Evolutionary conservation across 306 rosid species (phyloP), one percentile per base, ranked within the genome.

Genomic region (Dalbergia cochinchinensis): DNA sequence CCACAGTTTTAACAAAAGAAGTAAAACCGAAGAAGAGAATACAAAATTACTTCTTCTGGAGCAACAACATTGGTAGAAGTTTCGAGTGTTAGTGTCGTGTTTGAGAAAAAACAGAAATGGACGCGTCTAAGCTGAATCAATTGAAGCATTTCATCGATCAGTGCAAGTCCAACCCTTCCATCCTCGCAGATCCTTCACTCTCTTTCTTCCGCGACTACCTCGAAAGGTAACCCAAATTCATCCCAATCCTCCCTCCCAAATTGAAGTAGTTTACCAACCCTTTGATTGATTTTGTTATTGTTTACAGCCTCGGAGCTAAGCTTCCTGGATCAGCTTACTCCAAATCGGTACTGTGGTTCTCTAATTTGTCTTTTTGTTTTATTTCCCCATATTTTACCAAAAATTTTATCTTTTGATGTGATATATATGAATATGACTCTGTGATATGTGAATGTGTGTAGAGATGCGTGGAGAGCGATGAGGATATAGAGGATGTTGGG

Each of bases 141-240:
- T 64, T 93, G 87, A 90, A 85, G 93, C 89, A 72, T 54, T 93
- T 93, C 90, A 51, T 91, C 84, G 91, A 90, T 55, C 91, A 88
- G 90, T 86, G 90, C 83, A 90, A 93, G 87, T 83, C 98, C 80
- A 60, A 88, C 62, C 98, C 98, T 74, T 90, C 93, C 22, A 5
- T 84, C 22, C 97, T 93, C 83, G 54, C 63, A 78, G 97, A 93
- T 68, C 98, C 97, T 73, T 85, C 97, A 31, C 97, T 93, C 42
- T 91, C 92, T 18, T 93, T 93, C 88, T 93, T 93, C 94, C 97
- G 98, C 79, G 98, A 93, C 12, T 93, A 90, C 54, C 88, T 93
- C 55, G 89, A 91, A 59, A 93, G 97, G 98, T 91, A 58, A 61
- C 26, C 60, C 10, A 15, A 51, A 15, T 44, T 44, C 58, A 7